Evolutionary conservation across 768 basidiomycete species (phyloP).

Genomic region (Panaeolus papilionaceus): DNA sequence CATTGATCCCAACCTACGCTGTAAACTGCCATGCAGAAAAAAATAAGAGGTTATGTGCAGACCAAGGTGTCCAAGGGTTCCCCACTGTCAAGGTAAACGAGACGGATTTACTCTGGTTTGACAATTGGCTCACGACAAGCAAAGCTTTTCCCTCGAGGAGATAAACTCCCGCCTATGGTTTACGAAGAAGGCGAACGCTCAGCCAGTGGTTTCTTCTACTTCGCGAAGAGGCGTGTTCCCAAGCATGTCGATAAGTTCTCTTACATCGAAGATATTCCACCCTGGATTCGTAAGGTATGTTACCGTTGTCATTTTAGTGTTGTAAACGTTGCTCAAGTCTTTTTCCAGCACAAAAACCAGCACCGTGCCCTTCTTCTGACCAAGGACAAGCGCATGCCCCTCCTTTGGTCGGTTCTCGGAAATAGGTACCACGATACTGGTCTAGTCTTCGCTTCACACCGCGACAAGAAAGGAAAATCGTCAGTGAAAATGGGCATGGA

Average conservation of each 20-base stretch:
- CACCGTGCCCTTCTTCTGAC: slow-evolving; percentile 73
- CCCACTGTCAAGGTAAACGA: slow-evolving; percentile 83
- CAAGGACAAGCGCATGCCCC: slow-evolving; percentile 76
- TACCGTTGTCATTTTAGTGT: not conserved
- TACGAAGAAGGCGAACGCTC: slow-evolving; percentile 78
- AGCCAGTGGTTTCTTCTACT: slow-evolving; percentile 75
- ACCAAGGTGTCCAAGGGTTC: slow-evolving; percentile 83
- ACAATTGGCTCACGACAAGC: slow-evolving; percentile 2
- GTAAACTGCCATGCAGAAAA: slow-evolving; percentile 88
- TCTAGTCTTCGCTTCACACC: slow-evolving; percentile 67
- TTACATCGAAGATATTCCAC: slow-evolving; percentile 58
- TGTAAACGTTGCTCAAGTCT: not conserved
- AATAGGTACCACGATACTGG: slow-evolving; percentile 69
- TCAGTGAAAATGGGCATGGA: slow-evolving; percentile 65
- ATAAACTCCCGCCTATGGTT: slow-evolving; percentile 59
- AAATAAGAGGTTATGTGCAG: slow-evolving; percentile 82
- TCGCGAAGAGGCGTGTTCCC: slow-evolving; percentile 76
- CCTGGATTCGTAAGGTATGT: slow-evolving; percentile 75
- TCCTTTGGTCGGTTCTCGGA: slow-evolving; percentile 81
- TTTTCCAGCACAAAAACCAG: slow-evolving; percentile 39
- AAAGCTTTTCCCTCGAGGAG: slow-evolving; percentile 82
- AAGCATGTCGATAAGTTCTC: slow-evolving; percentile 69
- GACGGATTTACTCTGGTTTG: not conserved
- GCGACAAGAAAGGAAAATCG: slow-evolving; percentile 68
- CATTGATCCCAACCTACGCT: slow-evolving; percentile 87